A percentile compares a stretch with the other conserved stretches of the same genome.
These are phyloP conservation scores for Pholiota adiposa DNA, from an alignment of 1,284 basidiomycete genomes.

Conservation along the genomic window DNA sequence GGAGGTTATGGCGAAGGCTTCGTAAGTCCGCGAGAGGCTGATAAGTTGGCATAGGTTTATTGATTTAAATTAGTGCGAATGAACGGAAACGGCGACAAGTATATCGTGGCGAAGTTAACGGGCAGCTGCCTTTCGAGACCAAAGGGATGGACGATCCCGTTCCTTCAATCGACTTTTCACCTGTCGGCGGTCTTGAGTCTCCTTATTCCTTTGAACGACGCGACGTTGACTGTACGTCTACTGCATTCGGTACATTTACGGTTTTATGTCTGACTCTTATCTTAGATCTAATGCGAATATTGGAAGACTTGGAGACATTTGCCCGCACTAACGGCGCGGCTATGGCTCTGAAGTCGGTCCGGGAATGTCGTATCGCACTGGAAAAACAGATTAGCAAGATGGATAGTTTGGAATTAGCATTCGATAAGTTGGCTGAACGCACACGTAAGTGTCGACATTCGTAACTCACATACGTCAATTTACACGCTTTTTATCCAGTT, in stretches of 20 bases:
- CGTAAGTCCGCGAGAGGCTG: constrained; percentile 48
- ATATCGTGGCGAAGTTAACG: constrained; percentile 78
- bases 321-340: constrained; percentile 45
- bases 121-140: constrained; percentile 80
- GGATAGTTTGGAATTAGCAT: constrained; percentile 74
- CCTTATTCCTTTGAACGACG: constrained; percentile 68
- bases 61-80: constrained; percentile 49
- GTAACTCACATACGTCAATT: background rate
- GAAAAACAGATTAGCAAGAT: constrained; percentile 75
- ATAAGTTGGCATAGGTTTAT: background rate
- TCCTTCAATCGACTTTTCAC: constrained; percentile 78
- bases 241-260: background rate
- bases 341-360: constrained; percentile 57
- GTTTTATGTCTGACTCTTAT: background rate
- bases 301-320: constrained; percentile 69
- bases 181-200: constrained; percentile 56
- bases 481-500: constrained; percentile 45
- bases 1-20: constrained; percentile 83
- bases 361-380: constrained; percentile 61
- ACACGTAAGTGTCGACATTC: constrained; percentile 56
- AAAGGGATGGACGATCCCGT: constrained; percentile 77
- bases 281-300: constrained; percentile 61
- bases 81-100: constrained; percentile 80
- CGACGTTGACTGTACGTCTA: constrained; percentile 70
- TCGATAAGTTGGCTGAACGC: constrained; percentile 81